Conservation (phyloP, 2,329 filamentous ascomycete genomes). For the Lasiodiplodia sp. region DNA sequence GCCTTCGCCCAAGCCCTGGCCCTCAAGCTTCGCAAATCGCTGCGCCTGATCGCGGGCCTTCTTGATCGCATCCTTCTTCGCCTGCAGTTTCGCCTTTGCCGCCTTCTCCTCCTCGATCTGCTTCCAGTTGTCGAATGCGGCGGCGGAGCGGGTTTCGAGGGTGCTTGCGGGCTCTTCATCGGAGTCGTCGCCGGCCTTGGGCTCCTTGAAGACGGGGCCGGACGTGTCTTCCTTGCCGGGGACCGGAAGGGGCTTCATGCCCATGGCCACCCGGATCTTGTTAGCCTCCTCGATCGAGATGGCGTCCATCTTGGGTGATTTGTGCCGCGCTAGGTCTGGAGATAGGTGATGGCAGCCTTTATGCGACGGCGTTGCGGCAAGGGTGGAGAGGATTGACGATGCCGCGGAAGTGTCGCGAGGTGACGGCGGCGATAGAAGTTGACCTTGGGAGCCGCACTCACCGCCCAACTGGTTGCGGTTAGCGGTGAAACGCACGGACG, state of each 20-base stretch:
- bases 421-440: conserved; percentile 26
- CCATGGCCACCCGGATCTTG: conserved; percentile 86
- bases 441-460: background rate
- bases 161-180: conserved; percentile 81
- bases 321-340: background rate
- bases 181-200: conserved; percentile 56
- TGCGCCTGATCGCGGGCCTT: conserved; percentile 86
- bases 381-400: background rate
- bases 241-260: conserved; percentile 87
- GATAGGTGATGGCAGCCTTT: background rate
- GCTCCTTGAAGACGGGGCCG: conserved; percentile 64
- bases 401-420: conserved; percentile 22
- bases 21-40: conserved; percentile 77
- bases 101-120: conserved; percentile 71
- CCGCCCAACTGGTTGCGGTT: conserved; percentile 31
- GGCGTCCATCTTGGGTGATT: conserved; percentile 42
- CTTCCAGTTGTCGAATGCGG: conserved; percentile 78
- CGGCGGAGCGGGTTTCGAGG: conserved; percentile 79
- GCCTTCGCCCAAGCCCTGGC: conserved; percentile 81
- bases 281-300: conserved; percentile 85
- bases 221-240: conserved; percentile 66
- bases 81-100: conserved; percentile 79
- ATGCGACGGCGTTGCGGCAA: conserved; percentile 22
- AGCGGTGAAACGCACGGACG: conserved; percentile 37
- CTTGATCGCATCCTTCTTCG: conserved; percentile 82